Evolutionary conservation across 2,329 filamentous ascomycete genomes (phyloP).

Genomic region (Pseudogymnoascus sp.): DNA sequence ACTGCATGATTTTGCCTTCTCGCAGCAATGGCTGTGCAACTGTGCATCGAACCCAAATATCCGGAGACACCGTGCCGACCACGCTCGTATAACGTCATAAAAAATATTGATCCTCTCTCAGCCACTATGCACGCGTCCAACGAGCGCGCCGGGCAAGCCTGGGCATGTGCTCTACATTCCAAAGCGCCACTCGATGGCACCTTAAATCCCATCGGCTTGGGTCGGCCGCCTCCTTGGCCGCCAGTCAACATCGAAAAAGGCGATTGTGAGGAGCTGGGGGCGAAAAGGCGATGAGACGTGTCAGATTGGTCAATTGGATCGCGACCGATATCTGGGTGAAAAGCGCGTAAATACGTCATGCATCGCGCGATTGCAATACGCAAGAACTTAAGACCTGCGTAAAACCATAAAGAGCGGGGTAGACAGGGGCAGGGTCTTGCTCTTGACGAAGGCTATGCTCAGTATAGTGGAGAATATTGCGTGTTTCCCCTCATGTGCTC

Average conservation of each 20-base stretch:
- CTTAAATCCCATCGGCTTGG: neutral
- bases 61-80: neutral
- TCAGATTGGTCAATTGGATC: conserved; percentile 4
- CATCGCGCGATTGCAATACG: conserved; percentile 2
- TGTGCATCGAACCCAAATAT: neutral
- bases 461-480: neutral
- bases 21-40: neutral
- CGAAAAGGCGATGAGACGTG: neutral
- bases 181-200: neutral
- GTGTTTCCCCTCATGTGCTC: neutral
- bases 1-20: neutral
- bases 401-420: conserved; percentile 9
- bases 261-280: neutral
- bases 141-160: neutral
- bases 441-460: conserved; percentile 1
- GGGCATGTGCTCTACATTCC: neutral
- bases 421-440: conserved; percentile 2
- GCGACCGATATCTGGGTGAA: neutral
- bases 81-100: neutral
- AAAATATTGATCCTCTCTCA: neutral
- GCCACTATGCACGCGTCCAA: neutral
- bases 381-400: conserved; percentile 8
- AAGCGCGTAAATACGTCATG: conserved; percentile 7
- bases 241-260: neutral
- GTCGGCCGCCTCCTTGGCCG: neutral